phyloP scores from a whole-genome alignment of 2,329 filamentous ascomycete genomes.

The Drechslerella coelobrocha region DNA sequence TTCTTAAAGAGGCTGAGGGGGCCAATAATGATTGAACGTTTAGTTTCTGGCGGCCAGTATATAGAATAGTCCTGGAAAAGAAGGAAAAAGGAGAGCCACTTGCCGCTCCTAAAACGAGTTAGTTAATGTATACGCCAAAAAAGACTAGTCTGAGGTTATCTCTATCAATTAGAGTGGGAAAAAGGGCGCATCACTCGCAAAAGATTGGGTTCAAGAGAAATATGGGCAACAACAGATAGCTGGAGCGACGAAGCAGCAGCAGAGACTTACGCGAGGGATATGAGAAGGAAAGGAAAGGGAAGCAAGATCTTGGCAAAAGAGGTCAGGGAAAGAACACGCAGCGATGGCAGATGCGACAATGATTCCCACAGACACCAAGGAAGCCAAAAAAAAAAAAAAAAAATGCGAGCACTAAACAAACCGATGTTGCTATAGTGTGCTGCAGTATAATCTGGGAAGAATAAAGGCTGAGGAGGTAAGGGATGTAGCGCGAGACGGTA shows the following conservation, averaged over 20 bases:
- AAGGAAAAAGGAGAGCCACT: background rate
- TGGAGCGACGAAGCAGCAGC: conserved; percentile 3
- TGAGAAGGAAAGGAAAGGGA: conserved; percentile 1
- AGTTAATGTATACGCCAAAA: conserved; percentile 7
- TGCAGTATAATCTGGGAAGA: no score
- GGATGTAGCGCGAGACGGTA: no score
- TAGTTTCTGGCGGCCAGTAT: no score
- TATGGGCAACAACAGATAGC: background rate
- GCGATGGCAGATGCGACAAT: no score
- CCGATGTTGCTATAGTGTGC: no score
- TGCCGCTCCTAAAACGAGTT: background rate
- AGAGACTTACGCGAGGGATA: background rate
- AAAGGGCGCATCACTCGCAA: no score
- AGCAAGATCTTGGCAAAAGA: background rate
- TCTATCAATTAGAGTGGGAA: background rate
- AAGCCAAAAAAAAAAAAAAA: no score
- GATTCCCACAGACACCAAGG: no score
- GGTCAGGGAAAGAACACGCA: no score
- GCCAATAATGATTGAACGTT: conserved; percentile 2
- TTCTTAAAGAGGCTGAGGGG: conserved; percentile 5
- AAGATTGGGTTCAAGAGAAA: conserved; percentile 3
- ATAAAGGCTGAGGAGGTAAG: no score
- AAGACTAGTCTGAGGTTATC: background rate
- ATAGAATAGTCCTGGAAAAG: background rate
- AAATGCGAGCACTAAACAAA: no score